Conservation (phyloP, 2,329 filamentous ascomycete species). For the Aspergillus proliferans region DNA sequence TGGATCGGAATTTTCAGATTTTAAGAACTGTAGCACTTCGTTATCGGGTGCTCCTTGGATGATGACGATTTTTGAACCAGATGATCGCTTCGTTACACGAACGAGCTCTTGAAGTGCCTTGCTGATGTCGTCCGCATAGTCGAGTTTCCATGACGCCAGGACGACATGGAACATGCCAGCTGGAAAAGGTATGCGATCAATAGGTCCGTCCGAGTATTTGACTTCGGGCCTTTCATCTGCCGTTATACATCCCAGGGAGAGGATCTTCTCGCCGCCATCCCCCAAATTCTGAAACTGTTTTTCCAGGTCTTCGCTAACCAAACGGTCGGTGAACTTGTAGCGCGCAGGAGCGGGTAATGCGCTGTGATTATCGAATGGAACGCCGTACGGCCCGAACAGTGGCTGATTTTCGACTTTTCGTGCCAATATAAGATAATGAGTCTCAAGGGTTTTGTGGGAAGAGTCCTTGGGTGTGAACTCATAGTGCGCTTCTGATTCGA, state of each 20-base stretch:
- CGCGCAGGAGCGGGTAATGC: too few species aligned
- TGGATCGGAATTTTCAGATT: background rate
- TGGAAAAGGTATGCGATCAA: too few species aligned
- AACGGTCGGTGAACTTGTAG: background rate
- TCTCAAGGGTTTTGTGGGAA: background rate
- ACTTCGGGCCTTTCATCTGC: too few species aligned
- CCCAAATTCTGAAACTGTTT: background rate
- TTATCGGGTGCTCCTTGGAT: constrained; percentile 5
- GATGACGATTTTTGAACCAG: background rate
- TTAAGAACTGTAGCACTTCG: background rate
- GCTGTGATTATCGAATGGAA: background rate
- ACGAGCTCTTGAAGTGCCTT: background rate
- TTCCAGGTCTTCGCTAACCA: background rate
- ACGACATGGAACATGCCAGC: too few species aligned
- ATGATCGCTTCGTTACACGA: background rate
- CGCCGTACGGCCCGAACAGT: constrained; percentile 1
- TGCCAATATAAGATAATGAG: constrained; percentile 1
- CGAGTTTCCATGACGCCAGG: background rate
- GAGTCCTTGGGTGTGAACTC: background rate
- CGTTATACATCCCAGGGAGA: too few species aligned
- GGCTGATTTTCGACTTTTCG: background rate
- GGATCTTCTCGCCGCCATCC: background rate
- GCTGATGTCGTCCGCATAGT: background rate
- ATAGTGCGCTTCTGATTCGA: background rate
- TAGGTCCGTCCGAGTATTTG: too few species aligned